A percentile compares a stretch with the other conserved stretches of the same genome.
phyloP scores from a whole-genome alignment of 2,329 filamentous ascomycete genomes.

The Akanthomyces uredinophilus region DNA sequence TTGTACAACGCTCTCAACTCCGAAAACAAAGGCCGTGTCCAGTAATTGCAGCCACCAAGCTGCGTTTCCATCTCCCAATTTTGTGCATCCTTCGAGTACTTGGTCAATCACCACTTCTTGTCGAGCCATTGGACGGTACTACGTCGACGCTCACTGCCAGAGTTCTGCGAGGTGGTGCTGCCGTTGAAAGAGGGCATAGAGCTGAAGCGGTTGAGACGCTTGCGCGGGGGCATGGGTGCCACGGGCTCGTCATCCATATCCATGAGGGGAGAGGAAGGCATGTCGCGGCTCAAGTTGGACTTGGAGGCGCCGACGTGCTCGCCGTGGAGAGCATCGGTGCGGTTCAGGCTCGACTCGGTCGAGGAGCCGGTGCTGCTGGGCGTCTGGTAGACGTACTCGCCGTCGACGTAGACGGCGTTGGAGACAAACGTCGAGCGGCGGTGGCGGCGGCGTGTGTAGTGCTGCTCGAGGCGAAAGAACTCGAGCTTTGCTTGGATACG shows the following conservation, averaged over 20 bases:
- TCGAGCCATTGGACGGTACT: constrained; percentile 12
- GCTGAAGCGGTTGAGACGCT: constrained; percentile 50
- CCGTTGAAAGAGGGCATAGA: constrained; percentile 51
- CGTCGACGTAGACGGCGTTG: constrained; percentile 88
- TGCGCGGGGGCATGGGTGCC: constrained; percentile 34
- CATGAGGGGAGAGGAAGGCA: constrained; percentile 20
- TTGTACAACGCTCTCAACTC: constrained; percentile 9
- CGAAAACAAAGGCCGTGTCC: not conserved
- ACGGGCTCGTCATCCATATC: constrained; percentile 14
- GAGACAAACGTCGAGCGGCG: constrained; percentile 86
- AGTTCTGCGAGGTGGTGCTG: constrained; percentile 10
- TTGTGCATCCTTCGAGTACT: not conserved
- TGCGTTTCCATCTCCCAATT: not conserved
- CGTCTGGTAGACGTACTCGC: constrained; percentile 83
- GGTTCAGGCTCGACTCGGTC: constrained; percentile 35
- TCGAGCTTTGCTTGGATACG: constrained; percentile 69
- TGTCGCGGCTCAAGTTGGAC: constrained; percentile 23
- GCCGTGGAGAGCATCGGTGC: constrained; percentile 34
- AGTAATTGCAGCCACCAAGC: not conserved
- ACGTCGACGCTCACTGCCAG: constrained; percentile 9
- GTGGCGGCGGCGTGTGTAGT: constrained; percentile 82
- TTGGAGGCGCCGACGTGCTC: constrained; percentile 25
- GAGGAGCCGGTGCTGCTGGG: constrained; percentile 55
- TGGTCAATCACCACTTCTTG: constrained; percentile 6
- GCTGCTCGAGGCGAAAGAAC: constrained; percentile 90